Evolutionary conservation across 164 flowering plant species (phyloP).

Genomic region (Chimonanthus praecox): DNA sequence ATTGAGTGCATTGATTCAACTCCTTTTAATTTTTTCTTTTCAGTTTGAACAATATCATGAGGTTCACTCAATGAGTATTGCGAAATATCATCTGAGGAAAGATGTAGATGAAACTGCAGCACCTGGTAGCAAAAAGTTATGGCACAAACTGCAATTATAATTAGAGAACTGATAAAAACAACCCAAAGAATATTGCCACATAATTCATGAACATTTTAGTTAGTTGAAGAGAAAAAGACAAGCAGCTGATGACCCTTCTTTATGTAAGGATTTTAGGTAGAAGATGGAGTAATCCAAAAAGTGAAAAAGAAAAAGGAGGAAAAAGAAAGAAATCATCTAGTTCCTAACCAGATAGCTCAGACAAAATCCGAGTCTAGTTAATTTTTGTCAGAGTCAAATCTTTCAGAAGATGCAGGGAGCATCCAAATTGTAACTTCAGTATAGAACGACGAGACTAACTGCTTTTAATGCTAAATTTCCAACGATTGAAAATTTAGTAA

Average conservation of each 20-base stretch:
- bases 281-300: background rate
- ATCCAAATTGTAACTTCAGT: background rate
- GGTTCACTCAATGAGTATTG: constrained; percentile 17
- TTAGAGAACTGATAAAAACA: too few species aligned
- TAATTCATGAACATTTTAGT: too few species aligned
- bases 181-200: too few species aligned
- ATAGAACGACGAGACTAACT: background rate
- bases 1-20: constrained; percentile 6
- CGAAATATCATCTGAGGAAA: constrained; percentile 43
- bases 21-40: constrained; percentile 8
- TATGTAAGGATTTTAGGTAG: background rate
- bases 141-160: background rate
- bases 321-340: background rate
- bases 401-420: background rate
- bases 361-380: background rate
- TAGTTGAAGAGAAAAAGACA: background rate
- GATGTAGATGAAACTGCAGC: constrained; percentile 45
- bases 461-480: background rate
- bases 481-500: too few species aligned
- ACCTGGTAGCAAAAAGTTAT: constrained; percentile 25
- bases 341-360: background rate
- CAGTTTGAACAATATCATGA: constrained; percentile 15
- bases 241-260: background rate
- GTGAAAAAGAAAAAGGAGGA: too few species aligned
- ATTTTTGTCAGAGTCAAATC: background rate